Evolutionary conservation across 1,284 basidiomycete genomes (phyloP), one percentile per base, ranked within the genome.

Genomic region (Trametes hirsuta): DNA sequence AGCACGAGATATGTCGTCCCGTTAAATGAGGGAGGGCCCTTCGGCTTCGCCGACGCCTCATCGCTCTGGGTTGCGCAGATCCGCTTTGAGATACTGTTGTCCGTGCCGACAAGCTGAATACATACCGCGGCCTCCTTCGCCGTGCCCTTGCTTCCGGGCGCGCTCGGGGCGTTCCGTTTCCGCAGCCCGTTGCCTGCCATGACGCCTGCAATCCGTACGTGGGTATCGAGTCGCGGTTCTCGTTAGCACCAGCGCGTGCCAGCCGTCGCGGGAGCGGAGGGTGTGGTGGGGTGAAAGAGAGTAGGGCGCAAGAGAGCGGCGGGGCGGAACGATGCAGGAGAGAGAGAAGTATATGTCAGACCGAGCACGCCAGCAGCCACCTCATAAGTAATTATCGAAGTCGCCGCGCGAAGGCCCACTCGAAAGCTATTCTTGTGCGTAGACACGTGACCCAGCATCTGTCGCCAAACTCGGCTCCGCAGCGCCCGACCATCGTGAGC

Each of bases 1-100:
- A 66, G 53, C 48, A 63, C 54, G 22, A 66, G 47, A 41, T 62
- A 41, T 11, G 62, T 25, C 45, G 58, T 40, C 12, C 55, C 54
- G 22, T 36, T 56, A 15, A 55, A 56, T 34, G 65, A 52, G 14
- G 48, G 45, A 2, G 34, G 39, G 39, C 45, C 34, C 51, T 18
- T 8, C 12, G 25, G 21, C 55, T 42, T 49, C 2, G 39, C 30
- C 15, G 22, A 18, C 37, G 6, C n/a, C n/a, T 4, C 15, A 18
- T 18, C 11, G 14, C 42, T 47, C 37, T 40, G 21, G 9, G 37
- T 34, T 24, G 36, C 18, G 30, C 8, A 8, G 30, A 8, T 8
- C 8, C 8, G 30, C 30, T 30, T 30, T 30, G 4, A 30, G 30
- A 8, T 30, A 30, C 2, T 30, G 30, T 30, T 30, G 30, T 5